These are phyloP conservation scores for Lecanicillium sp. DNA, from an alignment of 2,329 filamentous ascomycete genomes.

Conservation along the genomic window DNA sequence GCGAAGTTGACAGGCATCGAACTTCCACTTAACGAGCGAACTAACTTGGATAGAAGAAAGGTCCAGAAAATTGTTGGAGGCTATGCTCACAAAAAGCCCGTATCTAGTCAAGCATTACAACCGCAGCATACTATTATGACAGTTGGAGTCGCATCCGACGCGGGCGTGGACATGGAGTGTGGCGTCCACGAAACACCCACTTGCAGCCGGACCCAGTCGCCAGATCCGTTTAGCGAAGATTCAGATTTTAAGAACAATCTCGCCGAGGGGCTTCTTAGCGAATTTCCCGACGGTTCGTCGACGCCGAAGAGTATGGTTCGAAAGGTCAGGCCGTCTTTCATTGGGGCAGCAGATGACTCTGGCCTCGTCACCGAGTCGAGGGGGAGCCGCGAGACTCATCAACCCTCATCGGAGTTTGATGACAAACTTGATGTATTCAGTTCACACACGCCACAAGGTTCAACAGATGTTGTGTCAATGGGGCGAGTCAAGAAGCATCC, in stretches of 20 bases:
- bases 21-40: slow-evolving; percentile 29
- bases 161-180: too few species aligned
- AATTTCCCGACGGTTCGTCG: slow-evolving; percentile 31
- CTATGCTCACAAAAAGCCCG: slow-evolving; percentile 23
- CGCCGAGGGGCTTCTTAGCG: slow-evolving; percentile 32
- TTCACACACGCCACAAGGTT: not conserved
- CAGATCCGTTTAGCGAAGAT: slow-evolving; percentile 28
- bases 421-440: too few species aligned
- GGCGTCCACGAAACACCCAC: slow-evolving; percentile 4
- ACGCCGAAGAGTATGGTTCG: too few species aligned
- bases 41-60: slow-evolving; percentile 30
- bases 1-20: slow-evolving; percentile 25
- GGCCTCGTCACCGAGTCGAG: too few species aligned
- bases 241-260: slow-evolving; percentile 32
- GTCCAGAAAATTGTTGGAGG: slow-evolving; percentile 28
- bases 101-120: slow-evolving; percentile 25
- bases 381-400: too few species aligned
- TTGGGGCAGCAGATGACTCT: too few species aligned
- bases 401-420: not conserved
- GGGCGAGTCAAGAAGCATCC: slow-evolving; percentile 37
- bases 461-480: not conserved
- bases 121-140: too few species aligned
- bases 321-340: too few species aligned
- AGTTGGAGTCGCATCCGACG: too few species aligned
- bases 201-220: slow-evolving; percentile 11